phyloP scores from a whole-genome alignment of 306 rosid species.

The Styphnolobium japonicum region DNA sequence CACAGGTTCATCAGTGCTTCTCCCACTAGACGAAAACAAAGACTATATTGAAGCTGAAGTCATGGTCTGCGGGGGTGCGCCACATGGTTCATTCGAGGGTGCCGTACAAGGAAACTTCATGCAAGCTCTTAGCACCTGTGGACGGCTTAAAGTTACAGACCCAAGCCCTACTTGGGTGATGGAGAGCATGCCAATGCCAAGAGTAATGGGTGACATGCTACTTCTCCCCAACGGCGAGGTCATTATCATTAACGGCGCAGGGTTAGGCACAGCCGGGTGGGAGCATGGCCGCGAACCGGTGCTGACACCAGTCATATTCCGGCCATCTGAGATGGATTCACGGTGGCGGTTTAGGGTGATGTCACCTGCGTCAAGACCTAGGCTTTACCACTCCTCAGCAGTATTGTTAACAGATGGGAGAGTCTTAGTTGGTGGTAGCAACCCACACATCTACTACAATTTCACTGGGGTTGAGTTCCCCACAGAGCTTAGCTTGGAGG shows the following conservation, averaged over 20 bases:
- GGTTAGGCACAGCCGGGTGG: constrained; percentile 74
- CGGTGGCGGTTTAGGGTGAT: constrained; percentile 31
- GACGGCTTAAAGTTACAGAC: constrained; percentile 44
- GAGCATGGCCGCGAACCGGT: constrained; percentile 49
- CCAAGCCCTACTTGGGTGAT: constrained; percentile 56
- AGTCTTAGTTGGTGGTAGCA: constrained; percentile 73
- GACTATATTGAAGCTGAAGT: constrained; percentile 37
- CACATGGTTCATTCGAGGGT: constrained; percentile 27
- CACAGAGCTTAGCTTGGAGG: constrained; percentile 74
- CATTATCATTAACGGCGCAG: constrained; percentile 58
- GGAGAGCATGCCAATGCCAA: constrained; percentile 66
- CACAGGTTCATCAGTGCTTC: constrained; percentile 73
- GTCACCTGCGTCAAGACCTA: constrained; percentile 43
- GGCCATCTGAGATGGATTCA: background rate
- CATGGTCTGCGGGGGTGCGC: constrained; percentile 75
- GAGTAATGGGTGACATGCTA: constrained; percentile 80
- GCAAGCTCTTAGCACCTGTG: constrained; percentile 47
- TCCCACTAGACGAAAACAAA: constrained; percentile 62
- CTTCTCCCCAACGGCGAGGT: constrained; percentile 65
- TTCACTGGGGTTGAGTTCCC: constrained; percentile 63
- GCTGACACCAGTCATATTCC: constrained; percentile 44
- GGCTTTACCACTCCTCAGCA: constrained; percentile 72
- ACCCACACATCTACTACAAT: constrained; percentile 58
- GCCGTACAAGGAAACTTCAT: constrained; percentile 32
- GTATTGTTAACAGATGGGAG: constrained; percentile 56